Base-by-base conservation (phyloP, 2,329 filamentous ascomycete genomes). In the Trichoderma breve region DNA sequence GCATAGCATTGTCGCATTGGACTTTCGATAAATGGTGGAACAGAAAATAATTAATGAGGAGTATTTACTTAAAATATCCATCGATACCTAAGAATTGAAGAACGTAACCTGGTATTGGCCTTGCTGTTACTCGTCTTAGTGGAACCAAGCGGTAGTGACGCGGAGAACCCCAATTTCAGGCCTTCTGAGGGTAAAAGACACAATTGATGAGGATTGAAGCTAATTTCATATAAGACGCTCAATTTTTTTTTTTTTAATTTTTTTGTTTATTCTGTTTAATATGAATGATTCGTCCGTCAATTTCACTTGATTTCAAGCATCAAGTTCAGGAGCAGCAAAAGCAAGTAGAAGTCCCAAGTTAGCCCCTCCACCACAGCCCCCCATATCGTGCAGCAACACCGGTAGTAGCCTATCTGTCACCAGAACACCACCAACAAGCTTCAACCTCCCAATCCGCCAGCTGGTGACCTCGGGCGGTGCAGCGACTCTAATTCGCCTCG, bases 401-500 rank as follows among this genome's bases (percentile, higher is more conserved):
- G 2, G 26, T 34, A 34, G 15, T 26, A 43, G 51, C 64, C 30
- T 58, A 67, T 36, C 64, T 67, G 64, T 36, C 64, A 58, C 64
- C 26, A 57, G 24, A 58, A 51, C 34, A 36, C 63, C 62, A 67
- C 32, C 32, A 43, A 3, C 63, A 61, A 69, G 15, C 66, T 47
- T 14, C 30, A 51, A 69, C 36, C 66, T 21, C 36, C 43, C 47
- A 57, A 36, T 47, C 64, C 18, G 36, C 61, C 21, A 47, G 24
- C 24, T 64, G 36, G 61, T 47, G 61, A 64, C 36, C 36, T 47
- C 36, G 61, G 26, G 61, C 62, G 62, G 62, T 43, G 26, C 62
- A 64, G 39, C 51, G 26, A 57, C 55, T 43, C 36, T 34, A 67
- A 43, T 53, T 71, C 60, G 65, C 71, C 68, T 63, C 51, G 69